These are phyloP conservation scores for Fraxinus pennsylvanica DNA, from an alignment of 257 asterid genomes.

Conservation along the genomic window DNA sequence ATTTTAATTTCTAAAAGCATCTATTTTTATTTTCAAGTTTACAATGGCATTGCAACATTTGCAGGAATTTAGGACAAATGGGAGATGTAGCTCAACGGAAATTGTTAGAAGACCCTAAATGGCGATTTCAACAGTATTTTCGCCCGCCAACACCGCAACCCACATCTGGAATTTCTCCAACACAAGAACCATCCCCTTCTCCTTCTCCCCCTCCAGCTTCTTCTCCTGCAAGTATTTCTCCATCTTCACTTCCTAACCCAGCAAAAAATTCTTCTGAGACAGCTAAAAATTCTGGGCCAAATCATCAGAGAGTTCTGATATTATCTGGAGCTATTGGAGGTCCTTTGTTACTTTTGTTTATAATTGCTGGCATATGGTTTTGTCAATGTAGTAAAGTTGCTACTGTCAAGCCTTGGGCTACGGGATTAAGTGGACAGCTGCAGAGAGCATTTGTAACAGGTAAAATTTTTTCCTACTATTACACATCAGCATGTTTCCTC, in stretches of 20 bases:
- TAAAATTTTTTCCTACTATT: slow-evolving; percentile 26
- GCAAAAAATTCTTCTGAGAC: slow-evolving; percentile 24
- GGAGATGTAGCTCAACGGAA: slow-evolving; percentile 43
- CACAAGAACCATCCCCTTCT: slow-evolving; percentile 25
- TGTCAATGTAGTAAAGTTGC: slow-evolving; percentile 58
- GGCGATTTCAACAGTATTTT: slow-evolving; percentile 11
- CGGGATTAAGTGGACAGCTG: slow-evolving; percentile 95
- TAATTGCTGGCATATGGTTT: slow-evolving; percentile 32
- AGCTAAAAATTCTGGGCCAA: neutral
- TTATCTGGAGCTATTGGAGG: slow-evolving; percentile 55
- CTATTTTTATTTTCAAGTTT: slow-evolving; percentile 11
- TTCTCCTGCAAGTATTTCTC: slow-evolving; percentile 30
- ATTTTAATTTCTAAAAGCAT: neutral
- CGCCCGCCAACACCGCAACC: neutral
- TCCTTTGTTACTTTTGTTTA: slow-evolving; percentile 46
- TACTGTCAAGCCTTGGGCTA: slow-evolving; percentile 87
- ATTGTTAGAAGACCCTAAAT: slow-evolving; percentile 31
- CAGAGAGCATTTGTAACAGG: slow-evolving; percentile 86
- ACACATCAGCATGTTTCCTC: neutral
- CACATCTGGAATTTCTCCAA: neutral
- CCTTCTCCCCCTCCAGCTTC: slow-evolving; percentile 29
- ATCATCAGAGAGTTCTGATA: slow-evolving; percentile 28
- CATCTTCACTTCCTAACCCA: slow-evolving; percentile 35
- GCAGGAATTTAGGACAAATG: slow-evolving; percentile 45
- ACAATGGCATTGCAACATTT: slow-evolving; percentile 16